Conservation (phyloP, 768 basidiomycete species). For the Mycena indigotica region DNA sequence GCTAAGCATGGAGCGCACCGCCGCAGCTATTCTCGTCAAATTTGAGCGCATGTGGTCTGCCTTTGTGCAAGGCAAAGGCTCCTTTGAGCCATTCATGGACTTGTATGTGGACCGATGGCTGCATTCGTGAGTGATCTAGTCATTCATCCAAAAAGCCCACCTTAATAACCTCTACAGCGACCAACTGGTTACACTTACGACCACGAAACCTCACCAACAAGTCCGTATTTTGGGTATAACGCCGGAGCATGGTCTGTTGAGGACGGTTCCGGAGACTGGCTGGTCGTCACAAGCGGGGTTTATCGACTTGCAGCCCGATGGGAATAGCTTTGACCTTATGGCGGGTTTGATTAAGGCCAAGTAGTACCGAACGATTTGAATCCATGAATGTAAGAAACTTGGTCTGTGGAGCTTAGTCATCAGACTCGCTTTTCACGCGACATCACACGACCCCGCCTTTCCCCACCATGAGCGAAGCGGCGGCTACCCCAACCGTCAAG, state of each 20-base stretch:
- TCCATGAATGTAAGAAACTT: too few species aligned
- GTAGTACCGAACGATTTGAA: constrained; percentile 29
- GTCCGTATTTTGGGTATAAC: constrained; percentile 89
- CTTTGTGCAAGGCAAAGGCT: constrained; percentile 67
- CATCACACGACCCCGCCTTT: constrained; percentile 9
- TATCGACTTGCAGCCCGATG: constrained; percentile 94
- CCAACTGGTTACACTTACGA: constrained; percentile 81
- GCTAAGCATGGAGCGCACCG: constrained; percentile 72
- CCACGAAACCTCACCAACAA: constrained; percentile 62
- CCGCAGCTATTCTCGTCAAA: constrained; percentile 70
- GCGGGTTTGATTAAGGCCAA: constrained; percentile 75
- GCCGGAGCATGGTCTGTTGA: constrained; percentile 80
- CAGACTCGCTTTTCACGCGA: not conserved
- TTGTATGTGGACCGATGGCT: constrained; percentile 84
- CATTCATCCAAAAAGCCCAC: not conserved
- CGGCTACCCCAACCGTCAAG: constrained; percentile 21
- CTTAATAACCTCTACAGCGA: constrained; percentile 50
- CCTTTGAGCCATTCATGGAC: constrained; percentile 80
- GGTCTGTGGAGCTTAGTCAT: not conserved
- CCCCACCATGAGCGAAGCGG: constrained; percentile 22
- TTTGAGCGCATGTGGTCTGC: constrained; percentile 80
- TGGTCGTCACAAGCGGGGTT: constrained; percentile 45
- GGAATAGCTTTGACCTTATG: constrained; percentile 97
- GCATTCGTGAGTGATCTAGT: constrained; percentile 71
- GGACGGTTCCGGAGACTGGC: constrained; percentile 67